phyloP scores from a whole-genome alignment of 805 yeast genomes.

The Brettanomyces bruxellensis region DNA sequence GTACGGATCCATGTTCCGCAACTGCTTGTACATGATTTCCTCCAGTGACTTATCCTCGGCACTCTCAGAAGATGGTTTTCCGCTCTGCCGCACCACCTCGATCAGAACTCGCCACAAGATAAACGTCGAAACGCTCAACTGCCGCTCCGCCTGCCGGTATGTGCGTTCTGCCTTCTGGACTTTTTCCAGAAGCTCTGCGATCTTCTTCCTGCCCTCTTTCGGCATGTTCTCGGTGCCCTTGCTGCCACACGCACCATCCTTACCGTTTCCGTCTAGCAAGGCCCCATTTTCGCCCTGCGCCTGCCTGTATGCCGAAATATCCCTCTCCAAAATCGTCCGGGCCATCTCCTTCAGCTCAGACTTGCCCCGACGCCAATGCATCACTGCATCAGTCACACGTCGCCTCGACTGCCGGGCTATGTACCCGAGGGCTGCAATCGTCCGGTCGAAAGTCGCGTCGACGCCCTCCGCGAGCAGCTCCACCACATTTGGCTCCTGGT shows the following conservation, averaged over 20 bases:
- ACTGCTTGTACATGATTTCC: slow-evolving; percentile 86
- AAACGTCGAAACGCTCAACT: slow-evolving; percentile 78
- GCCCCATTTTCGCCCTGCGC: background rate
- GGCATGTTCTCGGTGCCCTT: too few relatives aligned
- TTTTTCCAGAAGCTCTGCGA: slow-evolving; percentile 16
- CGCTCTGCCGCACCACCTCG: slow-evolving; percentile 81
- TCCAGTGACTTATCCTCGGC: slow-evolving; percentile 81
- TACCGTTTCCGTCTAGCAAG: background rate
- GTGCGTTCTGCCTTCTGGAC: slow-evolving; percentile 43
- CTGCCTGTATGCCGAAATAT: slow-evolving; percentile 18
- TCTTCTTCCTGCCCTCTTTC: background rate
- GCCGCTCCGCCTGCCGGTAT: slow-evolving; percentile 78
- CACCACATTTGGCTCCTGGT: slow-evolving; percentile 69
- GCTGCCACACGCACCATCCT: background rate
- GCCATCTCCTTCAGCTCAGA: slow-evolving; percentile 73
- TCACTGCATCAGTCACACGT: slow-evolving; percentile 93
- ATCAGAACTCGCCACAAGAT: slow-evolving; percentile 85
- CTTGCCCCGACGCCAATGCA: slow-evolving; percentile 96
- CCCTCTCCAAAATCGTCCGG: slow-evolving; percentile 41
- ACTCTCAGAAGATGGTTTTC: slow-evolving; percentile 41
- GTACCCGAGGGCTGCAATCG: slow-evolving; percentile 79
- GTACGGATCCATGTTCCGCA: slow-evolving; percentile 78
- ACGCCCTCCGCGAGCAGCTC: slow-evolving; percentile 77
- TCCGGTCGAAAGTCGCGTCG: slow-evolving; percentile 80
- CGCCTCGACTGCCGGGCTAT: slow-evolving; percentile 86